A percentile compares a stretch with the other conserved stretches of the same genome.
Evolutionary conservation across 345 rosid genomes (phyloP).

Genomic region (Theobroma cacao): DNA sequence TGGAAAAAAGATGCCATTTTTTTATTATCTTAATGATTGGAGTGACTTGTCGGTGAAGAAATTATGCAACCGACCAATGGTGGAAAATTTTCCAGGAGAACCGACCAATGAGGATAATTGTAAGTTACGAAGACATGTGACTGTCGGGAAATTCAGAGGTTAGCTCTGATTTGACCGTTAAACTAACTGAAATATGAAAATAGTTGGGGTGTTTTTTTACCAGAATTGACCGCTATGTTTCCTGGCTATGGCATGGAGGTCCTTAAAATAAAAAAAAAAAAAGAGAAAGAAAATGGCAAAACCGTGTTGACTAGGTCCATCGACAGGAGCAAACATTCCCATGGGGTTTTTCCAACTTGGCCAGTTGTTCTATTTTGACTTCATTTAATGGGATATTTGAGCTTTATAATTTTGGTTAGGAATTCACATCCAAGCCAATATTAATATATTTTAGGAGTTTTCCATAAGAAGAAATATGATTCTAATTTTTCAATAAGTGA

Average conservation of each 20-base stretch:
- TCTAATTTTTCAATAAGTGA: too few relatives aligned
- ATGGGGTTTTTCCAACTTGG: neutral
- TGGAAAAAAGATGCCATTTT: neutral
- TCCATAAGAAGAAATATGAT: too few relatives aligned
- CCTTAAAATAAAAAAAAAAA: neutral
- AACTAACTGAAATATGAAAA: conserved; percentile 1
- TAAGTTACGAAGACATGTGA: conserved; percentile 3
- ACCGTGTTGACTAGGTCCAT: neutral
- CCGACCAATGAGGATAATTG: conserved; percentile 12
- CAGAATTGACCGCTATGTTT: neutral
- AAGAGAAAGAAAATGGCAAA: neutral
- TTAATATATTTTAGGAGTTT: neutral
- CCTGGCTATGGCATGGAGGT: neutral
- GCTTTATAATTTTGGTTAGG: neutral
- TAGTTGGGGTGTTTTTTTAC: neutral
- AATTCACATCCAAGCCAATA: too few relatives aligned
- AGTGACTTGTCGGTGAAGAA: neutral
- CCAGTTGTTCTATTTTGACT: neutral
- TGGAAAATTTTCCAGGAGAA: neutral
- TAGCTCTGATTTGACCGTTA: conserved; percentile 3
- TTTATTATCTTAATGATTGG: neutral
- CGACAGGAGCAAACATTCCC: neutral
- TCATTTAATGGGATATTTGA: neutral
- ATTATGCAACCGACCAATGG: conserved; percentile 6
- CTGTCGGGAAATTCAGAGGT: neutral